phyloP scores from a whole-genome alignment of 148 eudicot genomes.

The Nepenthes gracilis region DNA sequence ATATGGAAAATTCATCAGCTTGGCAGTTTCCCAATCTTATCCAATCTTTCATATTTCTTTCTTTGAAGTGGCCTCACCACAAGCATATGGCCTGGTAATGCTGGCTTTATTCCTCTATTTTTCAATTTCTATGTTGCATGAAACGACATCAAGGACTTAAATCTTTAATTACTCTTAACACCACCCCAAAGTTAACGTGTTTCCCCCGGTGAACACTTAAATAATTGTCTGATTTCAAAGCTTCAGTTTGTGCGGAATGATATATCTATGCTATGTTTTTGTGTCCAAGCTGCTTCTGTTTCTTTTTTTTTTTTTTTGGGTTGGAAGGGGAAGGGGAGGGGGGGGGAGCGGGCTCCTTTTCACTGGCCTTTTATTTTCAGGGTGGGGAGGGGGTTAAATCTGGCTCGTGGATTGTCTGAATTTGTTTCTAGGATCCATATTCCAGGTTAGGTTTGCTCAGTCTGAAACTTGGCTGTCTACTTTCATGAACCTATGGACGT shows the following conservation, averaged over 20 bases:
- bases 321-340: too few species aligned
- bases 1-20: constrained; percentile 62
- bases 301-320: too few species aligned
- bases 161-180: neutral
- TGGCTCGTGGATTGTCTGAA: too few species aligned
- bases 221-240: too few species aligned
- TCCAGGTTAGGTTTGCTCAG: neutral
- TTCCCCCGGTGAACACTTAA: too few species aligned
- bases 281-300: too few species aligned
- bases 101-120: neutral
- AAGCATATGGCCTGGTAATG: constrained; percentile 93
- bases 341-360: too few species aligned
- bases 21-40: constrained; percentile 41
- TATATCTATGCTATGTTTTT: too few species aligned
- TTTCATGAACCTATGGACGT: neutral
- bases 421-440: neutral
- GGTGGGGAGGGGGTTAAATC: too few species aligned
- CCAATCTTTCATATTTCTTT: constrained; percentile 44
- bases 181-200: neutral
- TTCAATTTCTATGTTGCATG: neutral
- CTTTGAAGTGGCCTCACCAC: constrained; percentile 88
- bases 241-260: too few species aligned
- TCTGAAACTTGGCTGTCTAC: neutral
- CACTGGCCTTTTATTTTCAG: too few species aligned
- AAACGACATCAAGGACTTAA: neutral